Evolutionary conservation across 1,284 basidiomycete genomes (phyloP).

Genomic region (Boletellus dicymbophilus): DNA sequence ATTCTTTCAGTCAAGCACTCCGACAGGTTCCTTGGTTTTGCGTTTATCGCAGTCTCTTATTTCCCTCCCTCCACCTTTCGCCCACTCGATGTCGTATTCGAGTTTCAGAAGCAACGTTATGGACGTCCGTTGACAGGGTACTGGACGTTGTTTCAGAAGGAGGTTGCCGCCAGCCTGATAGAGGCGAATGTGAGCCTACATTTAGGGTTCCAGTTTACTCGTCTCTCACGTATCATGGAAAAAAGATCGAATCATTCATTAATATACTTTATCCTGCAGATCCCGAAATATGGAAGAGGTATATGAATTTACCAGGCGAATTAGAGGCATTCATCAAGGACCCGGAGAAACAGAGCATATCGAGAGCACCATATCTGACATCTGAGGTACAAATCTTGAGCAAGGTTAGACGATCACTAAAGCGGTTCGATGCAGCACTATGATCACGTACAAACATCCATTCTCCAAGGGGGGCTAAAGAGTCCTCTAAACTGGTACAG

Average conservation of each 20-base stretch:
- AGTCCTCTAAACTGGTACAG: conserved; percentile 36
- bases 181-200: conserved; percentile 31
- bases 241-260: conserved; percentile 34
- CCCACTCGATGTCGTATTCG: conserved; percentile 28
- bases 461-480: conserved; percentile 27
- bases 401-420: conserved; percentile 2
- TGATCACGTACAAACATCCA: conserved; percentile 21
- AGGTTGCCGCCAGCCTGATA: conserved; percentile 29
- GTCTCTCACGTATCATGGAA: not conserved
- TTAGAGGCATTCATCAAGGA: conserved; percentile 31
- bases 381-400: conserved; percentile 24
- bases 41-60: conserved; percentile 35
- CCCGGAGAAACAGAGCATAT: conserved; percentile 21
- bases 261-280: conserved; percentile 34
- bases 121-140: conserved; percentile 41
- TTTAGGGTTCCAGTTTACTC: not conserved
- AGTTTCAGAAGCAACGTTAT: conserved; percentile 24
- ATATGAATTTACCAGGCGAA: conserved; percentile 35
- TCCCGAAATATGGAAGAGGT: conserved; percentile 34
- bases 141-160: conserved; percentile 37
- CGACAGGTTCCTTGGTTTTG: conserved; percentile 34
- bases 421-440: conserved; percentile 23
- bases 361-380: conserved; percentile 33
- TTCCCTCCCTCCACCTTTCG: conserved; percentile 26
- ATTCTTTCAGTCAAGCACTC: conserved; percentile 34